phyloP scores from a whole-genome alignment of 225 moss, liverwort and hornwort species.

The Polytrichum commune region DNA sequence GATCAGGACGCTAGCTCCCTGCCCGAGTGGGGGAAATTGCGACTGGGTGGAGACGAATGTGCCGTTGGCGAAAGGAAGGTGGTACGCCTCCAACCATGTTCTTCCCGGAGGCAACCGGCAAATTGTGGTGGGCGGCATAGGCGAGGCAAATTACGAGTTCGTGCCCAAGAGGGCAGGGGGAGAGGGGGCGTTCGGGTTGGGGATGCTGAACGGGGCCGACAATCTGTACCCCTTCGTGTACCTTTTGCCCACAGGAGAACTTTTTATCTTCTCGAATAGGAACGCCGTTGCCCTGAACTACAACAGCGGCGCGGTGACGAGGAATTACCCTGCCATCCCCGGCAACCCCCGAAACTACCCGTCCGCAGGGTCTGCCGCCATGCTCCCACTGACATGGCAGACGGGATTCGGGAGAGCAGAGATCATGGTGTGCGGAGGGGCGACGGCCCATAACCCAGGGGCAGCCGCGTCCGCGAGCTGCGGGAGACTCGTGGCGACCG shows the following conservation, averaged over 20 bases:
- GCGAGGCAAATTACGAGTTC: conserved; percentile 27
- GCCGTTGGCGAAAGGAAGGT: conserved; percentile 26
- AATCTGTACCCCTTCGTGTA: conserved; percentile 47
- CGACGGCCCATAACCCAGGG: conserved; percentile 27
- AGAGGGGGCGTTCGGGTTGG: conserved; percentile 21
- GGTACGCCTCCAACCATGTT: conserved; percentile 41
- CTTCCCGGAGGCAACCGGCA: conserved; percentile 27
- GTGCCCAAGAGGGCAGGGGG: conserved; percentile 20
- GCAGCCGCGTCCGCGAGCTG: conserved; percentile 55
- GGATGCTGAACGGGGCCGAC: conserved; percentile 16
- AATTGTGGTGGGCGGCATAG: conserved; percentile 30
- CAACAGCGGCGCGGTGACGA: conserved; percentile 19
- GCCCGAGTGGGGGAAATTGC: conserved; percentile 11
- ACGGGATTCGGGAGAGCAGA: no score
- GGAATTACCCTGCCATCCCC: conserved; percentile 25
- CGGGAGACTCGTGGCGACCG: conserved; percentile 53
- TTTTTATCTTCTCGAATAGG: conserved; percentile 38
- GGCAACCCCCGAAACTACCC: conserved; percentile 48
- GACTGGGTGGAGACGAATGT: conserved; percentile 36
- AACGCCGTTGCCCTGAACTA: conserved; percentile 29
- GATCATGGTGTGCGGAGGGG: no score
- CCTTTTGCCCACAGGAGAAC: conserved; percentile 31
- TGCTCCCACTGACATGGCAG: no score
- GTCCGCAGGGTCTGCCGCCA: no score
- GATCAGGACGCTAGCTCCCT: conserved; percentile 23